These are phyloP conservation scores for Brachypodium distachyon DNA, from an alignment of 202 grass and related monocot species.

Conservation along the genomic window DNA sequence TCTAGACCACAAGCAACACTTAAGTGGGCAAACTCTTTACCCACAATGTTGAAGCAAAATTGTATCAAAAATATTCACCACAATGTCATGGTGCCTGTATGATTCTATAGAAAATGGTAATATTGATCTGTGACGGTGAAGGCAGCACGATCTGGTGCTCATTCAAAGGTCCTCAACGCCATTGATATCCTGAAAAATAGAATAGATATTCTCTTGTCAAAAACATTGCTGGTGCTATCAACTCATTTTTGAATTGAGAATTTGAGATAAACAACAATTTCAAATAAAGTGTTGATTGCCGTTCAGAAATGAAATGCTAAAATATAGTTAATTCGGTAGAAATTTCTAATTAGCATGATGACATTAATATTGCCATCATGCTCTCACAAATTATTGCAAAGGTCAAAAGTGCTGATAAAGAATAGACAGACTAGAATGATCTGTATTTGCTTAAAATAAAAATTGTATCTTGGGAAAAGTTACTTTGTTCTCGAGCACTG, in stretches of 20 bases:
- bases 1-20: not conserved
- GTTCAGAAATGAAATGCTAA: not conserved
- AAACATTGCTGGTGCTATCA: not conserved
- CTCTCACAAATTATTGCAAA: not conserved
- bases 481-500: slow-evolving; percentile 70
- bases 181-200: slow-evolving; percentile 51
- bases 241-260: not conserved
- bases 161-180: slow-evolving; percentile 48
- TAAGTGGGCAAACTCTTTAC: not conserved
- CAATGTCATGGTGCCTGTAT: slow-evolving; percentile 16
- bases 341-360: not conserved
- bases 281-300: not conserved
- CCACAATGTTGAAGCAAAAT: slow-evolving; percentile 2
- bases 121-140: slow-evolving; percentile 1
- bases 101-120: slow-evolving; percentile 4
- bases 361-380: not conserved
- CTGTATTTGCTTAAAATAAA: slow-evolving; percentile 9
- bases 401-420: not conserved
- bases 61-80: slow-evolving; percentile 10
- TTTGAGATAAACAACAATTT: not conserved
- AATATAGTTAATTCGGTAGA: not conserved
- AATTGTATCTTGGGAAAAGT: slow-evolving; percentile 1
- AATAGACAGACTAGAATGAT: not conserved
- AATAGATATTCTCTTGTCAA: not conserved
- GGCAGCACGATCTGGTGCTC: not conserved